Base-by-base conservation (phyloP, 2,329 filamentous ascomycete species). In the Fusarium algeriense region DNA sequence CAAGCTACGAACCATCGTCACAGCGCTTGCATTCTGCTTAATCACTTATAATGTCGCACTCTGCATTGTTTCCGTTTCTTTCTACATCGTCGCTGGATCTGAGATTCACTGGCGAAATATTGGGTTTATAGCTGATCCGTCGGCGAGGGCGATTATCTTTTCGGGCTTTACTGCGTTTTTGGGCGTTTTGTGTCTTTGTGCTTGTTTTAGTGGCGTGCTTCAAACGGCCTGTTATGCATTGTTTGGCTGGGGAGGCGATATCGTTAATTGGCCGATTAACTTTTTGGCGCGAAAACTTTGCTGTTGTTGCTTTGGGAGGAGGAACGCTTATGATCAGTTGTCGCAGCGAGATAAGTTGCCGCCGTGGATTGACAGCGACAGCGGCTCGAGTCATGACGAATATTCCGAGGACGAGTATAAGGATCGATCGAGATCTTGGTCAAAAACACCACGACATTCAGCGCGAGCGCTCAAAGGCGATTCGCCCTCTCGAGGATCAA, bases 61-160 rank as follows among this genome's bases (percentile, higher is more conserved):
- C 9, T 74, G 77, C 37, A 57, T 73, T 32, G 59, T 75, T 30
- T 76, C 71, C 28, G 68, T 81, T 4, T 76, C 79, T 6, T 81
- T 81, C 45, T 81, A 80, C 60, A 56, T 70, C 12, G 75, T 80
- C 13, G 73, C 80, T 8, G 79, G 79, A 9, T 78, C 79, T 0
- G 80, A 81, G 30, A 75, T 81, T 7, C 80, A 78, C 46, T 81
- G 80, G 80, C 75, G 79, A 15, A 81, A 81, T 50, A 71, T 80
- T n/a, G 78, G 70, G 1, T 55, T 81, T 12, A 79, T 76, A 3
- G 71, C 75, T 19, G 80, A 81, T 28, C 69, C 79, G 2, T 74
- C 78, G 2, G 77, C 79, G 4, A 73, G 79, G 45, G 70, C 73
- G 9, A 72, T 81, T n/a, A 68, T 82, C 19, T 70, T 81, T 32